Base-by-base conservation (phyloP, 495 filamentous ascomycete genomes). In the Alectoria sarmentosa region DNA sequence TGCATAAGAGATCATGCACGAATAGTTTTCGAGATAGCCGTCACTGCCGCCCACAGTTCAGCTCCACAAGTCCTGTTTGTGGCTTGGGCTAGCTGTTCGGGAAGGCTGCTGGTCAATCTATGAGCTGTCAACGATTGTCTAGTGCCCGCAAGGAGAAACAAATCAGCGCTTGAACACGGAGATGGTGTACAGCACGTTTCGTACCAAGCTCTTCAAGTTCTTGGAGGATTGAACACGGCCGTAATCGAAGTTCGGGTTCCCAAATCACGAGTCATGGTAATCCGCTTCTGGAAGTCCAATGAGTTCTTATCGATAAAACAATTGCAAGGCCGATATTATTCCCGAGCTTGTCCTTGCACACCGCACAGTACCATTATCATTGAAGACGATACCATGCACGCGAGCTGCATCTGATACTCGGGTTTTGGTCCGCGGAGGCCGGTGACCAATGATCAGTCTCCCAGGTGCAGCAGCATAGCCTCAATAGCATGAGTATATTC, bases 1-100 rank as follows among this genome's bases (percentile, higher is more conserved):
- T 55, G 52, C 52, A 55, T 55, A 23, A 55, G 52, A 55, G 52
- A 55, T 55, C 28, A 55, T 32, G 49, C 49, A 54, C 21, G 49
- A 1, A 3, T 32, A 32, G 0, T 54, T 32, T 19, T 11, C 28
- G 15, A 55, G 52, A 55, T 55, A 34, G 52, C 52, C 52, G 52
- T 55, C 30, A 19, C 52, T 32, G 7, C 28, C 30, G 11, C 32
- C 15, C 2, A 54, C 49, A 5, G 49, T 13, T 32, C 52, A 34
- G 52, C 30, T 55, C 30, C 52, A 55, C 7, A 55, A 34, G 8
- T 15, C 30, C 10, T 32, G 44, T 36, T 55, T 3, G 30, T 55
- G 52, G 52, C 52, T 55, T 36, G 52, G 26, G 30, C 52, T 55
- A 55, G 30, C 30, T 55, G 17, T 55, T 17, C 52, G 52, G 52